phyloP scores from a whole-genome alignment of 2,329 filamentous ascomycete genomes.

The Dothistroma septosporum region DNA sequence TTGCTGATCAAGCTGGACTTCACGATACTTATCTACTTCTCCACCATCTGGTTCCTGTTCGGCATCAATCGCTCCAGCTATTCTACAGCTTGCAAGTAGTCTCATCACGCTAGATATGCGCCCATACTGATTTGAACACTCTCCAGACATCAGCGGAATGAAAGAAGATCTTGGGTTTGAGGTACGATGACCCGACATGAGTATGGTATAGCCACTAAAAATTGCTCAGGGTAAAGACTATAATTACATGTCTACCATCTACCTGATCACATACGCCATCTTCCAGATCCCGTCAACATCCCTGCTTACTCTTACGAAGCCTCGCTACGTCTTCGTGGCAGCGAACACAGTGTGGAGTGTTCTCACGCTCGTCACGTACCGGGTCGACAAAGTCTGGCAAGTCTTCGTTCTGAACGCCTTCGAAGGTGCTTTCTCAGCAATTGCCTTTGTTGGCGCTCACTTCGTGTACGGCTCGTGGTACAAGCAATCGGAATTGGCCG shows the following conservation, averaged over 20 bases:
- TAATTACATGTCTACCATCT: slow-evolving; percentile 22
- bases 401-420: slow-evolving; percentile 45
- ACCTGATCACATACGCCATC: slow-evolving; percentile 42
- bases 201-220: not conserved
- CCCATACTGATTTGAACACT: too few relatives aligned
- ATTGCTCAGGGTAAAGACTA: slow-evolving; percentile 16
- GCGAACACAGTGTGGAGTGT: slow-evolving; percentile 45
- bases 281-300: slow-evolving; percentile 45
- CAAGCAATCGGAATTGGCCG: slow-evolving; percentile 42
- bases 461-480: slow-evolving; percentile 48
- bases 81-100: slow-evolving; percentile 38
- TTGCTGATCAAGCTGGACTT: slow-evolving; percentile 20
- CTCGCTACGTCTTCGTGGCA: slow-evolving; percentile 43
- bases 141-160: slow-evolving; percentile 48
- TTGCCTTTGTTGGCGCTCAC: slow-evolving; percentile 44
- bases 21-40: slow-evolving; percentile 37
- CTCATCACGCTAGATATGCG: too few relatives aligned
- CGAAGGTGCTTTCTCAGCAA: slow-evolving; percentile 44
- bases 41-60: slow-evolving; percentile 48
- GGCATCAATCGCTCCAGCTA: slow-evolving; percentile 46
- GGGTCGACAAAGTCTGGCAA: slow-evolving; percentile 43
- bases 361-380: slow-evolving; percentile 43
- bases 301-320: slow-evolving; percentile 37
- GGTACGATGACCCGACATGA: slow-evolving; percentile 24
- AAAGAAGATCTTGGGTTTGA: slow-evolving; percentile 49